Evolutionary conservation across 352 stramenopile genomes (phyloP).

Genomic region (Hyaloperonospora arabidopsidis): DNA sequence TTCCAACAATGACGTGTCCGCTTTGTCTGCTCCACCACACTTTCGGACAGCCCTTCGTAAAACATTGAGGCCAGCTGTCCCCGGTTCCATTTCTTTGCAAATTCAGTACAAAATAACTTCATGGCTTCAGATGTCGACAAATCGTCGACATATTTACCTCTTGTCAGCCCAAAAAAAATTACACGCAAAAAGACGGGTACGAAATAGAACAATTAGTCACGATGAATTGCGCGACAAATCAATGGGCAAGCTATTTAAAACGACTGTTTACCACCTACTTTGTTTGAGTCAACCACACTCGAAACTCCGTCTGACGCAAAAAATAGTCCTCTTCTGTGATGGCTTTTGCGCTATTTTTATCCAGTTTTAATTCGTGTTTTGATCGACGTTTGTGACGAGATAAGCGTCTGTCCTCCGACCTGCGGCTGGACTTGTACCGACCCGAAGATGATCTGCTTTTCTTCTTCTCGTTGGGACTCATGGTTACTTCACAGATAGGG

Average conservation of each 20-base stretch:
- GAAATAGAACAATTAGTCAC: not conserved
- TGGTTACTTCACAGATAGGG: no score
- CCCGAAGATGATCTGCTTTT: no score
- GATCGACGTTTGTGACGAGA: constrained; percentile 20
- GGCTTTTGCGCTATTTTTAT: constrained; percentile 15
- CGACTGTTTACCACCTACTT: constrained; percentile 22
- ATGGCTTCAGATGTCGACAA: constrained; percentile 49
- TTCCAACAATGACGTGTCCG: constrained; percentile 67
- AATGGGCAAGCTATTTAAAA: not conserved
- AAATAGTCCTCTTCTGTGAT: constrained; percentile 69
- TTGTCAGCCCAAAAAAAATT: constrained; percentile 8
- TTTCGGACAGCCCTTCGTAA: constrained; percentile 52
- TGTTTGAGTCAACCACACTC: constrained; percentile 56
- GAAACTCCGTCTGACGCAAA: constrained; percentile 54
- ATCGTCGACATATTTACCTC: constrained; percentile 63
- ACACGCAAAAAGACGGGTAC: constrained; percentile 1
- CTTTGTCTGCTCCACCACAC: constrained; percentile 56
- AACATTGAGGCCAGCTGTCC: constrained; percentile 50
- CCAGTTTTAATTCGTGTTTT: constrained; percentile 17
- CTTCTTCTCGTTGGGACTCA: no score
- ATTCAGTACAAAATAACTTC: constrained; percentile 46
- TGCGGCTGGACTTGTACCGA: constrained; percentile 17
- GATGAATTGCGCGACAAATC: constrained; percentile 4
- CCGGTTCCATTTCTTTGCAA: constrained; percentile 59
- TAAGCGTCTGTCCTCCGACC: constrained; percentile 24